A percentile compares a stretch with the other conserved stretches of the same genome.
These are phyloP conservation scores for Helichrysum umbraculigerum DNA, from an alignment of 129 eudicot genomes.

Conservation along the genomic window DNA sequence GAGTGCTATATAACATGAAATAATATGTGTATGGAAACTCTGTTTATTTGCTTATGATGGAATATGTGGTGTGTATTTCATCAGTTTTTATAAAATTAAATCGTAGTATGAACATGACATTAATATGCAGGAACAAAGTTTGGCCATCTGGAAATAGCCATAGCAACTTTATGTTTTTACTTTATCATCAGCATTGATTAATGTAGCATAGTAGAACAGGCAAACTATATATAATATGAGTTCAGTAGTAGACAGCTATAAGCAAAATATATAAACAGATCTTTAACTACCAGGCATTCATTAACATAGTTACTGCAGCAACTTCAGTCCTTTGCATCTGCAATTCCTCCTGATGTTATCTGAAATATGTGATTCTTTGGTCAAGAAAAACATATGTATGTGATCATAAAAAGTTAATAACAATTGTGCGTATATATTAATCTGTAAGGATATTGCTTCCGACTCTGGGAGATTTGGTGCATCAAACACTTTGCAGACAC, in stretches of 20 bases:
- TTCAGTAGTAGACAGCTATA: constrained; percentile 29
- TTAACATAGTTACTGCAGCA: not conserved
- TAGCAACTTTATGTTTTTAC: constrained; percentile 13
- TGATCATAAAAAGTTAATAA: not conserved
- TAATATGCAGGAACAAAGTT: constrained; percentile 18
- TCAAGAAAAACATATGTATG: constrained; percentile 40
- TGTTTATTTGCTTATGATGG: constrained; percentile 23
- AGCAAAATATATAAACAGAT: constrained; percentile 21
- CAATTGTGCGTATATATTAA: not conserved
- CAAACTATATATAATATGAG: constrained; percentile 11
- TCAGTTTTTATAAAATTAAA: constrained; percentile 8
- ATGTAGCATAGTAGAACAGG: not conserved
- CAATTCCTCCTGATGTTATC: constrained; percentile 97
- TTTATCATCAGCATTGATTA: not conserved
- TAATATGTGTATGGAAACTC: constrained; percentile 18
- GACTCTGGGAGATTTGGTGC: constrained; percentile 99
- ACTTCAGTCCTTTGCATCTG: constrained; percentile 91
- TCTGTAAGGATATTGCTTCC: constrained; percentile 90
- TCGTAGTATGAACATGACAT: constrained; percentile 12
- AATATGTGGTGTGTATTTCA: constrained; percentile 27
- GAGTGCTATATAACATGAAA: not conserved
- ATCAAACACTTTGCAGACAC: constrained; percentile 97
- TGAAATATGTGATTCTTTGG: constrained; percentile 66
- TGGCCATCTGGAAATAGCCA: constrained; percentile 4
- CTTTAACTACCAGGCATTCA: constrained; percentile 11